Base-by-base conservation (phyloP, 805 yeast genomes). In the Sugiyamaella qingdaonensis region DNA sequence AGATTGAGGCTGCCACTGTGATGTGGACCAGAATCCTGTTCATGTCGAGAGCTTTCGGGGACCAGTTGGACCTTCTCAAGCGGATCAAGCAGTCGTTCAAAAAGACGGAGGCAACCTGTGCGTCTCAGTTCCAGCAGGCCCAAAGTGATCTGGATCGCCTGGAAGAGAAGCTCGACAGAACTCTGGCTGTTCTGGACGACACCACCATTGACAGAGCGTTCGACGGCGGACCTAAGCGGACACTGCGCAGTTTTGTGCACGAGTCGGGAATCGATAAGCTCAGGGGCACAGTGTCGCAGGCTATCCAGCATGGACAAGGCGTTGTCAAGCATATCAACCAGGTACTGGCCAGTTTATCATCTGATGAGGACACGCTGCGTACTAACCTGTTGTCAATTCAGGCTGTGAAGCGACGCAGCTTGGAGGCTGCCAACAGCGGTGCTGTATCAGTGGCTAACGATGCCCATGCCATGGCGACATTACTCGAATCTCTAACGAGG, bases 381-480 rank as follows among this genome's bases (percentile, higher is more conserved):
- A 18, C 46, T 11, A 50, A 50, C 54, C 61, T 49, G 46, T 45
- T n/a, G 51, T 53, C 36, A 52, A 64, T 47, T 58, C 56, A 52
- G 35, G 31, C 32, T 5, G 46, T 55, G 21, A 49, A 63, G 39
- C 36, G 63, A 53, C 49, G 59, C 43, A 61, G 68, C 51, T 60
- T 66, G 41, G 53, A 57, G 9, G 53, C 58, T 14, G 59, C 67
- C 14, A 52, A 64, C 19, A 63, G 58, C 2, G 54, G 58, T 27
- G 46, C 62, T 4, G 55, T 59, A 8, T 32, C 54, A 1, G 53
- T 66, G 4, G 71, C 70, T n/a, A 60, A 53, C 2, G 62, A 63
- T 51, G 95, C 88, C 51, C 75, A 77, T 54, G 94, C 86, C 50
- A 75, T 88, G 68, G 95, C 88, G 0, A 75, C 78, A 1, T 72